A percentile compares a stretch with the other conserved stretches of the same genome.
Conservation (phyloP, 345 rosid species). For the Corchorus olitorius region DNA sequence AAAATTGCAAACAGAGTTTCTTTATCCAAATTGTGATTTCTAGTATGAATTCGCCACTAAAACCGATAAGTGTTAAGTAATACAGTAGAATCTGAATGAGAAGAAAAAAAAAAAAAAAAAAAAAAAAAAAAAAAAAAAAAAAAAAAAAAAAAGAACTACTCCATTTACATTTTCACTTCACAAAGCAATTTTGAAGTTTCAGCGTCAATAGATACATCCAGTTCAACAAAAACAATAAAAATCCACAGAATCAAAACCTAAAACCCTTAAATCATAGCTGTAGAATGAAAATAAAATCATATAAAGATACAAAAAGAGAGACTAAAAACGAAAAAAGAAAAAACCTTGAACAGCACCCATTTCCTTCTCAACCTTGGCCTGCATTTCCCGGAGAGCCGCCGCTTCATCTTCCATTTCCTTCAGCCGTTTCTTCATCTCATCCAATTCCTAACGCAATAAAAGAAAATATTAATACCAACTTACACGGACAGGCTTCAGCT, state of each 20-base stretch:
- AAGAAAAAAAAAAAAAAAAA: too few species aligned
- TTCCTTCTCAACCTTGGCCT: conserved; percentile 95
- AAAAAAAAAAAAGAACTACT: too few species aligned
- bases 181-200: background rate
- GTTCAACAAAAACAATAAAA: background rate
- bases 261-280: conserved; percentile 2
- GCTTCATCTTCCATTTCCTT: conserved; percentile 99
- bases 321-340: background rate
- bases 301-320: background rate
- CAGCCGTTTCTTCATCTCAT: conserved; percentile 95
- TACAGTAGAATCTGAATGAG: too few species aligned
- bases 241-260: background rate
- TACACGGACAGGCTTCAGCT: background rate
- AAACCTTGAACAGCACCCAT: conserved; percentile 93
- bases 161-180: background rate
- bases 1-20: background rate
- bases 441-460: conserved; percentile 64
- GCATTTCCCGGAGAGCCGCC: conserved; percentile 98
- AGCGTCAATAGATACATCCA: background rate
- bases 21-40: background rate
- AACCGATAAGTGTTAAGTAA: background rate
- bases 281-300: background rate
- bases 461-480: background rate
- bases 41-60: background rate
- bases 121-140: too few species aligned